These are phyloP conservation scores for Friedmanniomyces endolithicus DNA, from an alignment of 495 filamentous ascomycete genomes.

Conservation along the genomic window DNA sequence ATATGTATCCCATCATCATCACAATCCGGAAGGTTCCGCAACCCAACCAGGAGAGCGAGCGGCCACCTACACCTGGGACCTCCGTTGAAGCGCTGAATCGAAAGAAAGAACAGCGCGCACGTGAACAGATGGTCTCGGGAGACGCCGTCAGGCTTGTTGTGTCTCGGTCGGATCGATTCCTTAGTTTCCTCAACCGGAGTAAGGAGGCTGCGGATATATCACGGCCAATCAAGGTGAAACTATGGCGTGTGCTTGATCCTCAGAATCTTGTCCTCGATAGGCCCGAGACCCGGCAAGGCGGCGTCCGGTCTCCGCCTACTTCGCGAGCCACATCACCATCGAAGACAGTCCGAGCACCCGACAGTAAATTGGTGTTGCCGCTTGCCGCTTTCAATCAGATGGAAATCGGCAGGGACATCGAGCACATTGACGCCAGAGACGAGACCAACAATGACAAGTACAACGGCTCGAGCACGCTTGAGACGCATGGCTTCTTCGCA, in stretches of 20 bases:
- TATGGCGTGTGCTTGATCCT: slow-evolving; percentile 57
- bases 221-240: slow-evolving; percentile 55
- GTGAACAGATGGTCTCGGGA: slow-evolving; percentile 38
- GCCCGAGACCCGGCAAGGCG: slow-evolving; percentile 26
- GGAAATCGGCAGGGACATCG: slow-evolving; percentile 53
- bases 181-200: slow-evolving; percentile 59
- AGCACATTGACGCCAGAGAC: slow-evolving; percentile 56
- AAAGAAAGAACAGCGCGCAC: slow-evolving; percentile 37
- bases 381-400: slow-evolving; percentile 56
- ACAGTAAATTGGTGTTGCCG: slow-evolving; percentile 55
- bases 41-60: not conserved
- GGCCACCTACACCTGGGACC: not conserved
- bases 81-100: not conserved
- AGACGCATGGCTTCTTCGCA: slow-evolving; percentile 49
- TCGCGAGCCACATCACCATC: slow-evolving; percentile 42
- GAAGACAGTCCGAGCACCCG: slow-evolving; percentile 30
- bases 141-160: slow-evolving; percentile 49
- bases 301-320: slow-evolving; percentile 43
- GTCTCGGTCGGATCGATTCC: slow-evolving; percentile 52
- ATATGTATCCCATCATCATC: slow-evolving; percentile 75
- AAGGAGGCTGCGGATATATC: slow-evolving; percentile 56
- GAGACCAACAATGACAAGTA: slow-evolving; percentile 63
- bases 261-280: slow-evolving; percentile 22
- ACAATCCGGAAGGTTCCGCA: slow-evolving; percentile 60
- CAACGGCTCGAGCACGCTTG: slow-evolving; percentile 55